Percentiles rank a stretch among this genome's conserved stretches.
Evolutionary conservation across 164 flowering plant species (phyloP).

Genomic region (Saururus chinensis): DNA sequence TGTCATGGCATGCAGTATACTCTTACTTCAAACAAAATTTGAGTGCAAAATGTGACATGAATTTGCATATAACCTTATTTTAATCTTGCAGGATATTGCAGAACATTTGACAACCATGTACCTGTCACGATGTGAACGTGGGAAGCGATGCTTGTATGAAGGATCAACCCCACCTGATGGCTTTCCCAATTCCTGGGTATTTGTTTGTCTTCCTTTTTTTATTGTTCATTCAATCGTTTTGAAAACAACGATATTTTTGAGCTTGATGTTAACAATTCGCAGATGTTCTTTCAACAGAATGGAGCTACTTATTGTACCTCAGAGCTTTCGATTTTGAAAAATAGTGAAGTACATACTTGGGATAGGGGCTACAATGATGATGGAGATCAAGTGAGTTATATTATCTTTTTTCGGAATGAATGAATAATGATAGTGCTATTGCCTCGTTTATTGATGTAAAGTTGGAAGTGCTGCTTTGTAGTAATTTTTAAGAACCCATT

Average conservation of each 20-base stretch:
- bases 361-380: slow-evolving; percentile 88
- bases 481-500: neutral
- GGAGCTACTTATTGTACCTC: slow-evolving; percentile 83
- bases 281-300: slow-evolving; percentile 35
- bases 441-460: neutral
- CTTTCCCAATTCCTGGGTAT: slow-evolving; percentile 95
- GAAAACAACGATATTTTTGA: neutral
- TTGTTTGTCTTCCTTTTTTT: neutral
- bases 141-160: slow-evolving; percentile 92
- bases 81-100: slow-evolving; percentile 59
- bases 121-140: slow-evolving; percentile 84
- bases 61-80: neutral
- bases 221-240: neutral
- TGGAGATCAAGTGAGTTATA: slow-evolving; percentile 74
- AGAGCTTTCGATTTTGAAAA: slow-evolving; percentile 69
- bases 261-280: neutral
- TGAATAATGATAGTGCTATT: neutral
- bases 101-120: slow-evolving; percentile 84
- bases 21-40: neutral
- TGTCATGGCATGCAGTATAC: too few relatives aligned
- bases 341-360: slow-evolving; percentile 74
- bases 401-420: neutral
- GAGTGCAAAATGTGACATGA: neutral
- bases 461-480: neutral
- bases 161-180: slow-evolving; percentile 93